Base-by-base conservation (phyloP, 768 basidiomycete genomes). In the Omphalotus guepiniiformis region DNA sequence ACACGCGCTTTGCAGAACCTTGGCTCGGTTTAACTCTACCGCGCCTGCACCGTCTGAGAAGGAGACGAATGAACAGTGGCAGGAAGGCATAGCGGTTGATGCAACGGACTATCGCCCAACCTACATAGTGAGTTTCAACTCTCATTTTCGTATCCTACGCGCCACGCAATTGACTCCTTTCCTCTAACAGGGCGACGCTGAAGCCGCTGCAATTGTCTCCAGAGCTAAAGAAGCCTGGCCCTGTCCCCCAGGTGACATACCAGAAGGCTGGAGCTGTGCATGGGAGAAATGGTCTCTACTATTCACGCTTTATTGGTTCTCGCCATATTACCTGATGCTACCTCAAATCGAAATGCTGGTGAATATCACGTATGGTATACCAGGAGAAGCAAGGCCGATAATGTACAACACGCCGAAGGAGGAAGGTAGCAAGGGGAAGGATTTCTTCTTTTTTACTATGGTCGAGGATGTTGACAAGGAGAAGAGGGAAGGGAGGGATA, bases 381-480 rank as follows among this genome's bases (percentile, higher is more conserved):
- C 54, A 0, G 67, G 67, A 15, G 62, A 65, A 41, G 61, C 61
- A 8, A 59, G 63, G 12, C 66, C 67, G 2, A 28, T 70, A 9
- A 57, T 69, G 34, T 70, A 58, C 57, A 59, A 28, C 16, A 35
- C 23, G 5, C 22, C 47, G 16, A 29, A 30, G 25, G 26, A 19
- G 15, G 39, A 28, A 45, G 28, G 44, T 48, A 37, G 18, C 15
- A 4, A 47, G 42, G 38, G 58, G 49, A 35, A 43, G 41, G 21
- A 53, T 50, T 8, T 27, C 5, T 57, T 72, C 26, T 37, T 58
- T 16, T 50, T 73, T 13, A 68, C 65, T 9, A 59, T 76, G 37
- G n/a, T n/a, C n/a, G n/a, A n/a, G n/a, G n/a, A n/a, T n/a, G 63
- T 76, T 28, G 75, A 76, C 52, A 74, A 75, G 13, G 37, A 35